Base-by-base conservation (phyloP, 176 grass and related monocot genomes). In the Oryza rufipogon region DNA sequence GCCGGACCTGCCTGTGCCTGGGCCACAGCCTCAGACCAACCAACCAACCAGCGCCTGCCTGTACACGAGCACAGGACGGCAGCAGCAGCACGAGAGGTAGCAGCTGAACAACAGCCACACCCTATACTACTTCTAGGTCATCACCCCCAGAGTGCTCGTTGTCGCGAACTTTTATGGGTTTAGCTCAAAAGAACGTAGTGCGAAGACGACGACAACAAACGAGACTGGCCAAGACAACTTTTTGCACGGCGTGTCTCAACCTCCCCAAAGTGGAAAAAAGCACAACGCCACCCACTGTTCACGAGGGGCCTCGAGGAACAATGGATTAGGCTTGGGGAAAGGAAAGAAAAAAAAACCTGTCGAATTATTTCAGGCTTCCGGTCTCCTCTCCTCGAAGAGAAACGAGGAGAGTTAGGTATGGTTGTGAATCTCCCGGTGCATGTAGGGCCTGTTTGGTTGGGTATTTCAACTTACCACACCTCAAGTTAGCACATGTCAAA, bases 191-290 rank as follows among this genome's bases (percentile, higher is more conserved):
- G 84, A 51, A 42, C 52, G 11, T 9, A 13, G 26, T 75, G 54
- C 22, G 64, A 60, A 48, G 34, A 39, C 39, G 41, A 54, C 17
- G 69, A 2, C 42, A 30, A 5, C 32, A 20, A 52, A 32, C 45
- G 45, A 7, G 67, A 30, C 80, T 12, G 9, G 45, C 36, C 68
- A 15, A 13, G 36, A 4, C 4, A 67, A 60, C 61, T 19, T 88
- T 84, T 68, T 9, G 20, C 69, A 34, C 52, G 69, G 28, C 19
- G 76, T 58, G 74, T 89, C 70, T 80, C 47, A 26, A 49, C 19
- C 36, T 20, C 42, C 81, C 70, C 68, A 66, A 80, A 84, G 81
- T 68, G 81, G 87, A 8, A 75, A 75, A 88, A 80, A 2, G 81
- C 13, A 12, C 58, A 25, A 22, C 14, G 74, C 20, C 70, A 60